These are phyloP conservation scores for Astrothelium subdiscretum DNA, from an alignment of 495 filamentous ascomycete genomes.

Conservation along the genomic window DNA sequence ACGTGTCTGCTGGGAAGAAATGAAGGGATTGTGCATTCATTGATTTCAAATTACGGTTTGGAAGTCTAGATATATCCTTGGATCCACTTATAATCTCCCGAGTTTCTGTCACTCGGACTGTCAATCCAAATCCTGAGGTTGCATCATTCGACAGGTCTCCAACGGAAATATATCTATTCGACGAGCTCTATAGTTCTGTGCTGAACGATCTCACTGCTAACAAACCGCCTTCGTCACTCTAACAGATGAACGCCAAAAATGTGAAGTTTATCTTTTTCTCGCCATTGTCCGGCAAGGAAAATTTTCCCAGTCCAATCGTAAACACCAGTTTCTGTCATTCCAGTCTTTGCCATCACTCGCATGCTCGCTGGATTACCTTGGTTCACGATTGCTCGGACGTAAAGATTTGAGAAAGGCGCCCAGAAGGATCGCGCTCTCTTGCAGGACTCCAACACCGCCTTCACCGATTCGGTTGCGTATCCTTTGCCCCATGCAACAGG, in stretches of 20 bases:
- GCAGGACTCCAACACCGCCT: constrained; percentile 9
- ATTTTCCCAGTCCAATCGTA: constrained; percentile 10
- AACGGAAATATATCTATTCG: neutral
- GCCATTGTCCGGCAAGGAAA: constrained; percentile 10
- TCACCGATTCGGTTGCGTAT: constrained; percentile 12
- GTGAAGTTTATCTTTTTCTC: constrained; percentile 6
- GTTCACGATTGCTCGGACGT: constrained; percentile 16
- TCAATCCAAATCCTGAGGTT: neutral
- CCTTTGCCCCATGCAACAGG: constrained; percentile 14
- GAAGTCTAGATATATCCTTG: neutral
- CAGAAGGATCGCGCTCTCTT: constrained; percentile 9
- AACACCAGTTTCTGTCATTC: constrained; percentile 8
- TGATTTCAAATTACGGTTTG: neutral
- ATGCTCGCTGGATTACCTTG: constrained; percentile 12
- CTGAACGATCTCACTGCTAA: neutral
- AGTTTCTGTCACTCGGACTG: neutral
- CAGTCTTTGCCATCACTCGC: constrained; percentile 14
- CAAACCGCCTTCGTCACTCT: neutral
- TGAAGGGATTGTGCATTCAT: too few species aligned
- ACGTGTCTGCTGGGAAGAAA: too few species aligned
- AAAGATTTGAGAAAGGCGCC: constrained; percentile 10
- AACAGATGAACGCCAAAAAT: constrained; percentile 13
- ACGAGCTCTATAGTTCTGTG: neutral
- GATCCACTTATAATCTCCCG: neutral
- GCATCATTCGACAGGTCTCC: neutral